Evolutionary conservation across 306 rosid genomes (phyloP).

Genomic region (Casuarina equisetifolia): DNA sequence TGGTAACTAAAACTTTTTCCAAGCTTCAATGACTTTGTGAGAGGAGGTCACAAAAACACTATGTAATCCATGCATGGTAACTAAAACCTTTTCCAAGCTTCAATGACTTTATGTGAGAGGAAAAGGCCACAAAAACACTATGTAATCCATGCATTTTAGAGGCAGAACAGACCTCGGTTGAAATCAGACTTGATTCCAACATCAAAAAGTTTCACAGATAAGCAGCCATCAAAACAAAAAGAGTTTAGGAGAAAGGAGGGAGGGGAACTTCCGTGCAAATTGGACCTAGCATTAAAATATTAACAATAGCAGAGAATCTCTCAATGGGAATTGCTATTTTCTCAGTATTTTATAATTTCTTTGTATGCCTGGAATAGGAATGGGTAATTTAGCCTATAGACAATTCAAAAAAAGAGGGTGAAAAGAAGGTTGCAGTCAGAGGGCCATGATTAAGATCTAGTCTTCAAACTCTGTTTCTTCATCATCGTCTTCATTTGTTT

Average conservation of each 20-base stretch:
- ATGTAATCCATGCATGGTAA: too few species aligned
- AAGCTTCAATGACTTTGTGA: too few species aligned
- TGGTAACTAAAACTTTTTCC: too few species aligned
- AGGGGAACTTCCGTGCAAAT: background rate
- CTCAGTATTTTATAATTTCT: background rate
- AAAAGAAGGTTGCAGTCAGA: background rate
- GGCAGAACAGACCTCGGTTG: background rate
- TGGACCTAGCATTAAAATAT: background rate
- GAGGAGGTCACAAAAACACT: too few species aligned
- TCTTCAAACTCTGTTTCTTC: constrained; percentile 97
- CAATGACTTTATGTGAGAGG: too few species aligned
- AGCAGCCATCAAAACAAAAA: background rate
- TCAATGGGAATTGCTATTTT: background rate
- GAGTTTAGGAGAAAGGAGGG: background rate
- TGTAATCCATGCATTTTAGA: background rate
- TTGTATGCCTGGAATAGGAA: background rate
- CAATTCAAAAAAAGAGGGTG: constrained; percentile 8
- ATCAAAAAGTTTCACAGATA: background rate
- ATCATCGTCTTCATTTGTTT: constrained; percentile 81
- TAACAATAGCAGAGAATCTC: background rate
- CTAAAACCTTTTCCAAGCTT: too few species aligned
- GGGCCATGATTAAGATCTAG: constrained; percentile 26
- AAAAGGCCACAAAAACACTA: too few species aligned
- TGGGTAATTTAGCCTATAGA: background rate
- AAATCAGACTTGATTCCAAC: background rate